Base-by-base conservation (phyloP, 352 stramenopile genomes). In the Globisporangium spinosum region DNA sequence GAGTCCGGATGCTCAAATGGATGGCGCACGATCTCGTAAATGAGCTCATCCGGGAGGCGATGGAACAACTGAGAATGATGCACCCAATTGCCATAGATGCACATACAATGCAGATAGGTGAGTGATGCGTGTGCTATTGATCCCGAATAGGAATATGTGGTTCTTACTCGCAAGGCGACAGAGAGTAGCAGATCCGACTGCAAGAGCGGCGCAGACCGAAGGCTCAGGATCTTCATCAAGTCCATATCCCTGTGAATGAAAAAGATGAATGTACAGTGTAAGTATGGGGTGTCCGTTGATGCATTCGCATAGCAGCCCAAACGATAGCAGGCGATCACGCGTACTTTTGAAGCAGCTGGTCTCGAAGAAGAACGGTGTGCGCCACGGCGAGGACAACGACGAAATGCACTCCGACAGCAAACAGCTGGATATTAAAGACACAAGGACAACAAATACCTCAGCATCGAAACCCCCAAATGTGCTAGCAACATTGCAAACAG, bases 361-460 rank as follows among this genome's bases (percentile, higher is more conserved):
- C 85, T 32, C 92, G 87, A 63, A 98, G 76, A 17, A 97, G 69
- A 10, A 98, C 85, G 0, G 93, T 93, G 70, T 97, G 87, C 15
- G 91, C 88, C 12, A 95, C 89, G 13, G 85, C 90, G n/a, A 98
- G 71, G 0, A 97, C 68, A 1, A 98, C 90, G 22, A 97, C 87
- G 65, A 97, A 95, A 75, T 98, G 92, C 8, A 98, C 84, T 0
- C 92, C 92, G 15, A 97, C 85, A 22, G 92, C 90, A 70, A 98
- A 97, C 12, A 97, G 71, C 89, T 96, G 23, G 32, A 5, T 10
- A 29, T 64, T 15, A 58, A 40, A 22, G 0, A 47, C 20, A 40
- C 15, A 12, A 62, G n/a, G 17, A n/a, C 10, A 45, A 51, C 23
- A 29, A 56, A n/a, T 6, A 38, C 27, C 22, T 53, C 15, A 69